Evolutionary conservation across 306 rosid genomes (phyloP), one percentile per base, ranked within the genome.

Genomic region (Trichosanthes truncata): DNA sequence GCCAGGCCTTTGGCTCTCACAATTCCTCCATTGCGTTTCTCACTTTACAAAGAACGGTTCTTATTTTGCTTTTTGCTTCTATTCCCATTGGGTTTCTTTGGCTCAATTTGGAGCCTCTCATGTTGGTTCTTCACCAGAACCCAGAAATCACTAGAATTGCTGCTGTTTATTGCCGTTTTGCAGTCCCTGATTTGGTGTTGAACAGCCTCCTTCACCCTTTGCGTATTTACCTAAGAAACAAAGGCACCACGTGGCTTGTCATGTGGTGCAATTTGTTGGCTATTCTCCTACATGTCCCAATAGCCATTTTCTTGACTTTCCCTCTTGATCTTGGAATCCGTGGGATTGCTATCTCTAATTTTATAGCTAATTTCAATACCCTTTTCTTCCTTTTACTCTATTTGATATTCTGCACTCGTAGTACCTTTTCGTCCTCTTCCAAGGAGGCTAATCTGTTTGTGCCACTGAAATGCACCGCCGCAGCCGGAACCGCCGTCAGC

Each of bases 161-260:
- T 4, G 83, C 87, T 83, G 49, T 90, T 29, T 94, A 90, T 77
- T 92, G 97, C 77, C 82, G 78, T 2, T 91, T 86, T 35, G 89
- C 97, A 23, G 84, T 94, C 77, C 98, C 97, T 2, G 97, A 94
- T 82, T 92, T 94, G 45, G n/a, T 92, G 0, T 88, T 93, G 1
- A 90, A 90, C 7, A 86, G 90, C 78, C 77, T 94, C 17, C 91
- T 94, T 53, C 94, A 86, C 61, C 98, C 98, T 12, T 68, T 94
- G 7, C 86, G 96, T 1, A 92, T 94, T 63, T 90, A 87, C 59
- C 78, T 94, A 23, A 90, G 97, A 12, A 88, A 91, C 59, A 86
- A 87, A 82, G 91, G 92, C 25, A 84, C 84, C 55, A 88, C 93
- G 7, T 94, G 96, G 98, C 96, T 97, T 20, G 48, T 94, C 2